These are phyloP conservation scores for Tuber borchii DNA, from an alignment of 495 filamentous ascomycete species.

Conservation along the genomic window DNA sequence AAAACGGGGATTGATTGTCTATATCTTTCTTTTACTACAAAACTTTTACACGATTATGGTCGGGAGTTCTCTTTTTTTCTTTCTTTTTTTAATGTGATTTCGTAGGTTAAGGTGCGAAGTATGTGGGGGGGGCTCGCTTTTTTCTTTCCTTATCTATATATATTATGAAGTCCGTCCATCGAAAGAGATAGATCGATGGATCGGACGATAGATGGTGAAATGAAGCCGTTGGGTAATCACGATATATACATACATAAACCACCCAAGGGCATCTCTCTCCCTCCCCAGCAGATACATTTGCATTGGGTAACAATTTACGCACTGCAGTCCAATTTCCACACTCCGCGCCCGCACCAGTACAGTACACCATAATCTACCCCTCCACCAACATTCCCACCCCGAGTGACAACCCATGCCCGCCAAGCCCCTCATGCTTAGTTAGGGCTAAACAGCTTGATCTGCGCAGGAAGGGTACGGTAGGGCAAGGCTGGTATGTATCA, in stretches of 20 bases:
- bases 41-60: slow-evolving; percentile 8
- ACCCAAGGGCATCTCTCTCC: not conserved
- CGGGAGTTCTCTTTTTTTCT: slow-evolving; percentile 13
- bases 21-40: slow-evolving; percentile 1
- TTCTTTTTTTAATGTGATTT: not conserved
- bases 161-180: slow-evolving; percentile 15
- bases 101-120: not conserved
- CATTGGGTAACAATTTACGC: not conserved
- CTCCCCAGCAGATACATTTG: not conserved
- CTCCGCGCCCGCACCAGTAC: not conserved
- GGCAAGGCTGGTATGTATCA: not conserved
- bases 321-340: not conserved
- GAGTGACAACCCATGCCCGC: not conserved
- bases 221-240: not conserved
- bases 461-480: not conserved
- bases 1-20: not conserved
- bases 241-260: not conserved
- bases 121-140: not conserved
- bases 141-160: slow-evolving; percentile 16
- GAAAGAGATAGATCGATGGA: not conserved
- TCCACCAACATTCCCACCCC: not conserved
- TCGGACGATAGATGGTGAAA: not conserved
- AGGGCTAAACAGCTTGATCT: not conserved
- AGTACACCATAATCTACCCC: not conserved
- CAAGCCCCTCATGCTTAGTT: not conserved